Evolutionary conservation across 1,139 yeast genomes (phyloP).

Genomic region (Protomyces pachydermus): DNA sequence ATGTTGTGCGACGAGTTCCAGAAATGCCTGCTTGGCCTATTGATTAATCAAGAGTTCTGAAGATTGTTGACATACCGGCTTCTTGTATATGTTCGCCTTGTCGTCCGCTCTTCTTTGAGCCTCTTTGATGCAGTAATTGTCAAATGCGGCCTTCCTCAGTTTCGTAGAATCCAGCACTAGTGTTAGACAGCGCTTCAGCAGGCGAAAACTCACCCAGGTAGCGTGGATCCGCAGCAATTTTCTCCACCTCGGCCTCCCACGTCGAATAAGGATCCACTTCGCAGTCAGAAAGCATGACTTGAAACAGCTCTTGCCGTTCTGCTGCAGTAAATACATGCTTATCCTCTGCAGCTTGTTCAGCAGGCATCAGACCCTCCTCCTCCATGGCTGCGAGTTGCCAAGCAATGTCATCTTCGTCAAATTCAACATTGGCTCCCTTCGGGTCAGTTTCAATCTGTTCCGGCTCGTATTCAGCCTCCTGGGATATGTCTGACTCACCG

Average conservation of each 20-base stretch:
- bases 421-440: slow-evolving; percentile 31
- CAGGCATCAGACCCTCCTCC: slow-evolving; percentile 29
- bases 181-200: neutral
- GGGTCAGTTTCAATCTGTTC: slow-evolving; percentile 31
- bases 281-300: slow-evolving; percentile 37
- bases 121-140: slow-evolving; percentile 43
- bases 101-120: slow-evolving; percentile 31
- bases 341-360: slow-evolving; percentile 26
- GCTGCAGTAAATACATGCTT: slow-evolving; percentile 29
- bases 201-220: slow-evolving; percentile 35
- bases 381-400: slow-evolving; percentile 33
- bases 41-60: slow-evolving; percentile 1
- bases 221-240: slow-evolving; percentile 43
- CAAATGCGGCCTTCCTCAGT: slow-evolving; percentile 43
- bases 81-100: slow-evolving; percentile 26
- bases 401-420: slow-evolving; percentile 32
- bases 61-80: slow-evolving; percentile 28
- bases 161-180: slow-evolving; percentile 38
- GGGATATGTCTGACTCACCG: slow-evolving; percentile 6
- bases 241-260: slow-evolving; percentile 48
- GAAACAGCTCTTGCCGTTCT: slow-evolving; percentile 21
- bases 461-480: slow-evolving; percentile 29
- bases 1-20: slow-evolving; percentile 39
- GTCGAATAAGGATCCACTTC: slow-evolving; percentile 44
- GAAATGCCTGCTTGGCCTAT: slow-evolving; percentile 37